These are phyloP conservation scores for Rhynchospora pubera DNA, from an alignment of 176 grass and related monocot species.

Conservation along the genomic window DNA sequence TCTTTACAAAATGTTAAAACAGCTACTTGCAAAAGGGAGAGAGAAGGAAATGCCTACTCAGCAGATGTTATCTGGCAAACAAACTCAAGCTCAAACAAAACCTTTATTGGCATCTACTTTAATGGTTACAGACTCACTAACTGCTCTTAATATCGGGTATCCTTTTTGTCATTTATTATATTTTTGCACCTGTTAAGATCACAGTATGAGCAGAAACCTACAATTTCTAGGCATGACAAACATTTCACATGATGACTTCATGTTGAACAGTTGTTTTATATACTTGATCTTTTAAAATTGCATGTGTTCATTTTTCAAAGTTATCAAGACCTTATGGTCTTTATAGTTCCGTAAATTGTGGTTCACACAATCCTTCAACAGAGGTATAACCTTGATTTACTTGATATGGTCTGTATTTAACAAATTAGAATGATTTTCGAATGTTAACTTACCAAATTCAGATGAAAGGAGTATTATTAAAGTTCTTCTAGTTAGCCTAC, in stretches of 20 bases:
- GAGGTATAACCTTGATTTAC: not conserved
- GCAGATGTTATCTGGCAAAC: conserved; percentile 17
- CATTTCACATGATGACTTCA: not conserved
- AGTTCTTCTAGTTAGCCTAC: no score
- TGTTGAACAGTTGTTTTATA: not conserved
- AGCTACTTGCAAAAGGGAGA: conserved; percentile 38
- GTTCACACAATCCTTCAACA: not conserved
- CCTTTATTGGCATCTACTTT: conserved; percentile 11
- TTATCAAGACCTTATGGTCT: not conserved
- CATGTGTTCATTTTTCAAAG: no score
- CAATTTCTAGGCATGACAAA: not conserved
- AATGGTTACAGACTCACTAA: conserved; percentile 17
- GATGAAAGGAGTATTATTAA: not conserved
- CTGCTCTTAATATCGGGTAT: conserved; percentile 44
- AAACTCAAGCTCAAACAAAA: conserved; percentile 26
- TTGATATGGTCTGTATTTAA: not conserved
- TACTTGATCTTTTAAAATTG: not conserved
- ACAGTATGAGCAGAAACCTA: not conserved
- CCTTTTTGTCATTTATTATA: not conserved
- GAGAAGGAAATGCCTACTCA: conserved; percentile 27
- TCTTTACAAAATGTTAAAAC: conserved; percentile 17
- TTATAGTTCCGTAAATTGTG: not conserved
- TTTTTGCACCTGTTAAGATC: not conserved
- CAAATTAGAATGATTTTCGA: not conserved
- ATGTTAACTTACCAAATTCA: not conserved